A percentile compares a stretch with the other conserved stretches of the same genome.
These are phyloP conservation scores for Trichoderma endophyticum DNA, from an alignment of 2,329 filamentous ascomycete species.

Conservation along the genomic window DNA sequence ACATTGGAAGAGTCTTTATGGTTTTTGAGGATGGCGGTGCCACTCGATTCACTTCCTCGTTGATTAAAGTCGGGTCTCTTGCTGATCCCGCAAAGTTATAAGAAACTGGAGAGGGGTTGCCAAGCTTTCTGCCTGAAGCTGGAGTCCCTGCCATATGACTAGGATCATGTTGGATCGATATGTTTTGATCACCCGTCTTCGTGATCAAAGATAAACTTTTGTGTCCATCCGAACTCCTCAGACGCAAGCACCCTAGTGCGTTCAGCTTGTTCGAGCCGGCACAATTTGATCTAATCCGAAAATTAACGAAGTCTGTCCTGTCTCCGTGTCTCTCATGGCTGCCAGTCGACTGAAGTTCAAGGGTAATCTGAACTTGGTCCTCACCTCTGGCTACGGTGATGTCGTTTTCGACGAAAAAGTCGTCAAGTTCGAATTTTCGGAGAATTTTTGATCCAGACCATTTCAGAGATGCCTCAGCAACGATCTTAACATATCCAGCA, in stretches of 20 bases:
- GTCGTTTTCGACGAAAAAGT: background rate
- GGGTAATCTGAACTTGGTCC: background rate
- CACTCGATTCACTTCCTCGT: background rate
- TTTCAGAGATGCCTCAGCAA: background rate
- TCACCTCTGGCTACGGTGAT: background rate
- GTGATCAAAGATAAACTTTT: background rate
- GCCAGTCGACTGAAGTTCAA: background rate
- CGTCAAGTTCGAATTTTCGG: background rate
- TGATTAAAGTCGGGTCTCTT: background rate
- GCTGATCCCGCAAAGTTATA: background rate
- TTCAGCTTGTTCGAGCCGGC: background rate
- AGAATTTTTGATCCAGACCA: background rate
- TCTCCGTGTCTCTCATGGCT: background rate
- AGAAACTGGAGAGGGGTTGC: background rate
- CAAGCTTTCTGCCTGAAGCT: background rate
- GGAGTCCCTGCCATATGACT: background rate
- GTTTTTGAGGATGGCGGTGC: background rate
- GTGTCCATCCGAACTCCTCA: background rate
- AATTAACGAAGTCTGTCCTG: background rate
- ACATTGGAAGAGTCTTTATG: conserved; percentile 29
- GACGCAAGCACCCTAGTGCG: background rate
- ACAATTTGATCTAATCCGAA: background rate
- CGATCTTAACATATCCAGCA: background rate
- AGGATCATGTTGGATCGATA: background rate
- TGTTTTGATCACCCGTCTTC: background rate